phyloP scores from a whole-genome alignment of 2,329 filamentous ascomycete species.

The Leptodontidium sp. region DNA sequence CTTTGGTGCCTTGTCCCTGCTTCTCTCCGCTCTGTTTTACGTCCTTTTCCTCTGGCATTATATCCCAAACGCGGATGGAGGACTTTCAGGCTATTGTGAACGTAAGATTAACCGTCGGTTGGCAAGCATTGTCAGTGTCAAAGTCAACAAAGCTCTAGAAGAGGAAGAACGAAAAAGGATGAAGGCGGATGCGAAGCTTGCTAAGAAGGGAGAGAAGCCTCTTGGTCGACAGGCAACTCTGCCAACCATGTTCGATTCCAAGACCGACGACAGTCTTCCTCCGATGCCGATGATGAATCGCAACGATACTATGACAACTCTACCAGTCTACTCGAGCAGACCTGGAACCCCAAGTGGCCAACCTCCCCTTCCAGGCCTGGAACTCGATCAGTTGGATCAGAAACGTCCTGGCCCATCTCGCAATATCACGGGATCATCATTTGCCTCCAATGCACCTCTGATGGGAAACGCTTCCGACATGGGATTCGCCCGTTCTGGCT shows the following conservation, averaged over 20 bases:
- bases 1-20: slow-evolving; percentile 77
- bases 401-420: slow-evolving; percentile 58
- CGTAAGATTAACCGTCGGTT: slow-evolving; percentile 90
- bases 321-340: slow-evolving; percentile 69
- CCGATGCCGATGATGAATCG: slow-evolving; percentile 66
- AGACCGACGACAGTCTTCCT: slow-evolving; percentile 61
- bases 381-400: slow-evolving; percentile 61
- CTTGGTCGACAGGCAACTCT: slow-evolving; percentile 70
- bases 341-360: slow-evolving; percentile 59
- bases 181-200: slow-evolving; percentile 57
- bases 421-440: slow-evolving; percentile 63
- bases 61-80: slow-evolving; percentile 82
- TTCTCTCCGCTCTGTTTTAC: slow-evolving; percentile 81
- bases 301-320: slow-evolving; percentile 66
- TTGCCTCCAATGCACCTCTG: slow-evolving; percentile 65
- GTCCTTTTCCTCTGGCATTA: slow-evolving; percentile 91
- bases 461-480: slow-evolving; percentile 67
- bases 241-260: slow-evolving; percentile 64
- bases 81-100: slow-evolving; percentile 84
- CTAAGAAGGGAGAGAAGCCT: slow-evolving; percentile 61
- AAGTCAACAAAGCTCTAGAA: slow-evolving; percentile 87
- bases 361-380: slow-evolving; percentile 53
- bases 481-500: slow-evolving; percentile 54
- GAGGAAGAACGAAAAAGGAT: slow-evolving; percentile 73
- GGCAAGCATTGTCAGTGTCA: slow-evolving; percentile 82